These are phyloP conservation scores for Margaritispora aquatica DNA, from an alignment of 495 filamentous ascomycete species.

Conservation along the genomic window DNA sequence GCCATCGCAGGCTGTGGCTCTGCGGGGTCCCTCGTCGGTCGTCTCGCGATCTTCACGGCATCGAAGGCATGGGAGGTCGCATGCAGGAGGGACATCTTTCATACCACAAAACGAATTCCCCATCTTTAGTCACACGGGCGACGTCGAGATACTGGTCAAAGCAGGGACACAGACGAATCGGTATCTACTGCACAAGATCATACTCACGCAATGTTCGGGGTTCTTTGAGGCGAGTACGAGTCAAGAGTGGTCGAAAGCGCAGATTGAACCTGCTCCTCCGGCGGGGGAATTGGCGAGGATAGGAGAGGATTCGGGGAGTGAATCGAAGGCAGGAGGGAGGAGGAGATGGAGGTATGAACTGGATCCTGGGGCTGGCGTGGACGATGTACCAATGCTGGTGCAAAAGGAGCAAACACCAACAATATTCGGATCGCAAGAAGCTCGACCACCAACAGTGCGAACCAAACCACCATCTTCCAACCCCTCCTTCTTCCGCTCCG, in stretches of 20 bases:
- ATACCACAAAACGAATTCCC: conserved; percentile 85
- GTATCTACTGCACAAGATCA: conserved; percentile 80
- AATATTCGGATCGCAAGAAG: conserved; percentile 26
- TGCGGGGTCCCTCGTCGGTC: conserved; percentile 54
- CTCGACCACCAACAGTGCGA: conserved; percentile 35
- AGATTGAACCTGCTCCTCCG: conserved; percentile 23
- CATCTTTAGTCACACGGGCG: conserved; percentile 80
- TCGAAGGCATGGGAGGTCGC: conserved; percentile 68
- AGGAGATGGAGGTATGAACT: conserved; percentile 82
- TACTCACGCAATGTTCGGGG: conserved; percentile 79
- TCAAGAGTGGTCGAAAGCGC: conserved; percentile 70
- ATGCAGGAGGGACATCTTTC: conserved; percentile 67
- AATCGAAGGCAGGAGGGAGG: conserved; percentile 31
- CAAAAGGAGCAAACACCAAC: conserved; percentile 53
- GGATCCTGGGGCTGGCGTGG: conserved; percentile 63
- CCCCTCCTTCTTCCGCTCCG: conserved; percentile 77
- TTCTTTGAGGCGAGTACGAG: conserved; percentile 90
- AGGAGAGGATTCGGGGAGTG: conserved; percentile 45
- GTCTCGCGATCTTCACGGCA: conserved; percentile 47
- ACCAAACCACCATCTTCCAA: conserved; percentile 51
- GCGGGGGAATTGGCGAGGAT: conserved; percentile 46
- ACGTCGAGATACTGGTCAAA: conserved; percentile 80
- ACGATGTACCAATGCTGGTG: conserved; percentile 83
- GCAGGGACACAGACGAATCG: conserved; percentile 65
- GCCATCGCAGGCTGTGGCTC: conserved; percentile 32